Evolutionary conservation across 257 asterid species (phyloP).

Genomic region (Rauvolfia tetraphylla): DNA sequence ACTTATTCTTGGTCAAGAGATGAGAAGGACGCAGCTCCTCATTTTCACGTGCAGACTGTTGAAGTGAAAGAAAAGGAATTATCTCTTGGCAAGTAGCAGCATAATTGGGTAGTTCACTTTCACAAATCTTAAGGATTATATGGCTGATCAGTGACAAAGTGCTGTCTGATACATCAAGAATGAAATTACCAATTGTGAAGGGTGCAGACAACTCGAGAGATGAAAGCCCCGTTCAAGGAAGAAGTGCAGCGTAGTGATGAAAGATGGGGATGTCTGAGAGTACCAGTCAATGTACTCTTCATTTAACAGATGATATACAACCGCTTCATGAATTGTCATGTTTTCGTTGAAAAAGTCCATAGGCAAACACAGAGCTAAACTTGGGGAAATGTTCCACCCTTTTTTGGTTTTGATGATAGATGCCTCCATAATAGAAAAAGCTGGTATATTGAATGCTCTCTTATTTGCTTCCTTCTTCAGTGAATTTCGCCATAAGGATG

Average conservation of each 20-base stretch:
- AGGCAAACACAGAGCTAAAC: neutral
- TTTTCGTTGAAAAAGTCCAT: constrained; percentile 2
- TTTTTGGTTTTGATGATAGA: no score
- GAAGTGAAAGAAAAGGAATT: constrained; percentile 11
- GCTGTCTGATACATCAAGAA: neutral
- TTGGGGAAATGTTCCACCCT: neutral
- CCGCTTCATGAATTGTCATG: constrained; percentile 6
- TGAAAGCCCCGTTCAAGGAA: neutral
- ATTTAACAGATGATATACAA: neutral
- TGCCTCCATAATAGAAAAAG: neutral
- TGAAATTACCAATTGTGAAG: neutral
- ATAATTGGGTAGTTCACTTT: neutral
- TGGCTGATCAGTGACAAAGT: neutral
- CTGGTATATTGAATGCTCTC: no score
- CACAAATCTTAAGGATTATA: neutral
- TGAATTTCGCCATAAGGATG: neutral
- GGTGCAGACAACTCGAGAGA: neutral
- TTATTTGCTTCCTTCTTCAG: neutral
- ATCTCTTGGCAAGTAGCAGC: neutral
- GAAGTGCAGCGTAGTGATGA: neutral
- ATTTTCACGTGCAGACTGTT: constrained; percentile 57
- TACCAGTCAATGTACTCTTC: neutral
- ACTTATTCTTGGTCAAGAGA: constrained; percentile 35
- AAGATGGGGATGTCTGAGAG: neutral
- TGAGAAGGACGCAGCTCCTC: constrained; percentile 50